These are phyloP conservation scores for Austroboletus niveus DNA, from an alignment of 1,284 basidiomycete species.

Conservation along the genomic window DNA sequence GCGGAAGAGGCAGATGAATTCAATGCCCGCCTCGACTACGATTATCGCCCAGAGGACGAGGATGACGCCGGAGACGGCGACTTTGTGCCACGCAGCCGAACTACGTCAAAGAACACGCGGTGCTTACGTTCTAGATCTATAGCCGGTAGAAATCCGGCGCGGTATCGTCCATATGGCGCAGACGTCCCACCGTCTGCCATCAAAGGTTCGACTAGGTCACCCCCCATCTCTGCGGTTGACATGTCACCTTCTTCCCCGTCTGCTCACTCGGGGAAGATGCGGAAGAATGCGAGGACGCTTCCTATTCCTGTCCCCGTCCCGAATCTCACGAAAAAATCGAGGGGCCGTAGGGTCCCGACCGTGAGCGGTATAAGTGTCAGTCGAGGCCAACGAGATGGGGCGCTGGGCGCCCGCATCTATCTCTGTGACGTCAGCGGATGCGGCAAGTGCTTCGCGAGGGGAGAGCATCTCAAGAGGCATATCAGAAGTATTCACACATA, in stretches of 20 bases:
- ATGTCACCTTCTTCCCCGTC: slow-evolving; percentile 24
- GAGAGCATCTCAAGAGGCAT: slow-evolving; percentile 66
- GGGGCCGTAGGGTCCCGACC: slow-evolving; percentile 69
- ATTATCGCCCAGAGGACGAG: slow-evolving; percentile 29
- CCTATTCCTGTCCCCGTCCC: slow-evolving; percentile 68
- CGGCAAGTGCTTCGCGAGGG: slow-evolving; percentile 69
- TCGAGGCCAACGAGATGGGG: slow-evolving; percentile 30
- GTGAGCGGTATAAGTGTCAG: slow-evolving; percentile 32
- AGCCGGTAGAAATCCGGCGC: slow-evolving; percentile 33
- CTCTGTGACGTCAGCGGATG: slow-evolving; percentile 72
- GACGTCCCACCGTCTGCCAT: slow-evolving; percentile 32
- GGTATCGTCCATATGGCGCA: slow-evolving; percentile 33
- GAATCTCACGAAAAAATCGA: slow-evolving; percentile 69
- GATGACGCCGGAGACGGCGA: slow-evolving; percentile 33
- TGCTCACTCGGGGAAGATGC: slow-evolving; percentile 31
- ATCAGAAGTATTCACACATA: slow-evolving; percentile 65
- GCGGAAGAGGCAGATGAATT: slow-evolving; percentile 24
- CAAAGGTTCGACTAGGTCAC: slow-evolving; percentile 31
- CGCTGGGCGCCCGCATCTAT: slow-evolving; percentile 57
- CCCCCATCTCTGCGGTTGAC: slow-evolving; percentile 29
- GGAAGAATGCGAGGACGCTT: slow-evolving; percentile 39
- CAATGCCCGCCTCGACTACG: slow-evolving; percentile 23
- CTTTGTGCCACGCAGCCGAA: slow-evolving; percentile 31
- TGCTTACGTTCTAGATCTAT: slow-evolving; percentile 37
- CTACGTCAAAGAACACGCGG: slow-evolving; percentile 38